Percentiles rank a stretch among this genome's conserved stretches.
Evolutionary conservation across 2,329 filamentous ascomycete genomes (phyloP).

Genomic region (Fusarium secorum): DNA sequence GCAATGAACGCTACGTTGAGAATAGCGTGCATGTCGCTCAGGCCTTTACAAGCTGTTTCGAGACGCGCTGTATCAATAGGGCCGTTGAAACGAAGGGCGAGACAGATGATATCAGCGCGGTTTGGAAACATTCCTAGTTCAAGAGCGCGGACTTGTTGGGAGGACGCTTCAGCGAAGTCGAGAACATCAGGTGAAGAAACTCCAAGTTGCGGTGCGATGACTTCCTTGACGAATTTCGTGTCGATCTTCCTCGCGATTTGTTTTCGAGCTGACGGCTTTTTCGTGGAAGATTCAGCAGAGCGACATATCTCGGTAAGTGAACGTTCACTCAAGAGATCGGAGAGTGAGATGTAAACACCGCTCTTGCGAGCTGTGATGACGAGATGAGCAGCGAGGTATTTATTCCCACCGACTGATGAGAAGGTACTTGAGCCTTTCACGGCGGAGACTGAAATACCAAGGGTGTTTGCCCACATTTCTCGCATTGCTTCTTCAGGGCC

Average conservation of each 20-base stretch:
- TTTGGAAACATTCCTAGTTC: constrained; percentile 57
- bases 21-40: constrained; percentile 57
- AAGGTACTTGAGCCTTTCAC: constrained; percentile 57
- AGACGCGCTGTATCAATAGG: constrained; percentile 53
- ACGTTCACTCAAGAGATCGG: constrained; percentile 52
- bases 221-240: constrained; percentile 50
- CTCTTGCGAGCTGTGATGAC: constrained; percentile 55
- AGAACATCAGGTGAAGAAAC: constrained; percentile 53
- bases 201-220: constrained; percentile 54
- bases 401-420: constrained; percentile 56
- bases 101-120: constrained; percentile 56
- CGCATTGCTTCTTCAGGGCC: constrained; percentile 58
- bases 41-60: constrained; percentile 55
- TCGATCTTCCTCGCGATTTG: constrained; percentile 28
- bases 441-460: constrained; percentile 49
- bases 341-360: constrained; percentile 52
- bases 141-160: constrained; percentile 57
- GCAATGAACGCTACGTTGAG: constrained; percentile 63
- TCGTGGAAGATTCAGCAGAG: constrained; percentile 34
- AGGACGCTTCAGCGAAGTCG: constrained; percentile 58
- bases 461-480: constrained; percentile 55
- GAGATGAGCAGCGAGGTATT: constrained; percentile 54
- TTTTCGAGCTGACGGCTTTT: neutral
- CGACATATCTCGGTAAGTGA: constrained; percentile 57
- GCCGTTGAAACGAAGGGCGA: constrained; percentile 58